phyloP scores from a whole-genome alignment of 140 eudicot species.

The Cichorium intybus region DNA sequence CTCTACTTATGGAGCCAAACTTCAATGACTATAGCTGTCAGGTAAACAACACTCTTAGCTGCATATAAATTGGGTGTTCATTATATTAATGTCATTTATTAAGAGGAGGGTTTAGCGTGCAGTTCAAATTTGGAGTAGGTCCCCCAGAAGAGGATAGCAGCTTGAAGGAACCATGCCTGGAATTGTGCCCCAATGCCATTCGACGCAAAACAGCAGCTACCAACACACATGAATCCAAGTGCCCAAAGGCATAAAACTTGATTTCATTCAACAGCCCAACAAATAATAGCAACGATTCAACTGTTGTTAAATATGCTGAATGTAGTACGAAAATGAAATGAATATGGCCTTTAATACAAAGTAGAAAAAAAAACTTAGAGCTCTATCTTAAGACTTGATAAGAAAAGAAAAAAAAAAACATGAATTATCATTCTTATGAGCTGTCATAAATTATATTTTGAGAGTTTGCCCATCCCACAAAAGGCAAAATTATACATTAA shows the following conservation, averaged over 20 bases:
- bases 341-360: too few relatives aligned
- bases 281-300: too few relatives aligned
- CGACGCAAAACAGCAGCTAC: slow-evolving; percentile 38
- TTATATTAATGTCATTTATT: neutral
- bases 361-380: too few relatives aligned
- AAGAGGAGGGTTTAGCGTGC: slow-evolving; percentile 13
- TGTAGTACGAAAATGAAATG: too few relatives aligned
- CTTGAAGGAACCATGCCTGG: slow-evolving; percentile 77
- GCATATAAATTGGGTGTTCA: neutral
- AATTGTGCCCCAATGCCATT: slow-evolving; percentile 65
- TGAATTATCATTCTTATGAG: too few relatives aligned
- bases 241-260: slow-evolving; percentile 63
- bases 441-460: too few relatives aligned
- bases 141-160: slow-evolving; percentile 66
- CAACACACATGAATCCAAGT: slow-evolving; percentile 30
- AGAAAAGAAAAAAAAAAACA: too few relatives aligned
- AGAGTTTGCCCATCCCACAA: too few relatives aligned
- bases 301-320: too few relatives aligned
- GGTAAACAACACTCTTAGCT: slow-evolving; percentile 40
- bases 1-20: slow-evolving; percentile 92
- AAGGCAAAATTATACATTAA: too few relatives aligned
- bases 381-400: too few relatives aligned
- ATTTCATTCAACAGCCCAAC: neutral
- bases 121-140: slow-evolving; percentile 81
- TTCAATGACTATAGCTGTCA: slow-evolving; percentile 91